Evolutionary conservation across 139 green algal species (phyloP).

Genomic region (Micromonas pusilla): DNA sequence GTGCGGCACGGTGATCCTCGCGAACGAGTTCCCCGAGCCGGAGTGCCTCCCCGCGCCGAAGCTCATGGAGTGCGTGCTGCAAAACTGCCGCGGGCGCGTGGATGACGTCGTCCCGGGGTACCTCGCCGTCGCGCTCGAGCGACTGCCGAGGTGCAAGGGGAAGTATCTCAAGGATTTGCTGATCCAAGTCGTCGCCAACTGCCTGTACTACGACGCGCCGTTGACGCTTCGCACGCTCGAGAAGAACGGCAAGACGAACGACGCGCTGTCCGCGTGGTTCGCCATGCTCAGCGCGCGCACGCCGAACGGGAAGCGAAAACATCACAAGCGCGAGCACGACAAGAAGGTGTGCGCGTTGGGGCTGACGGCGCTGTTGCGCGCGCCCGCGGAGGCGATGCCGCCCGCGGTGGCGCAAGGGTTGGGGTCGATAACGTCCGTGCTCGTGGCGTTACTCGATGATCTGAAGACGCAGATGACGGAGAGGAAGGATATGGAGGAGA

Average conservation of each 20-base stretch:
- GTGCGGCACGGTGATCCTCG: slow-evolving; percentile 26
- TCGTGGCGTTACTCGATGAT: slow-evolving; percentile 38
- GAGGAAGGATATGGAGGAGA: slow-evolving; percentile 14
- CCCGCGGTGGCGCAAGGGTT: slow-evolving; percentile 22
- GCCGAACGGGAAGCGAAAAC: background rate
- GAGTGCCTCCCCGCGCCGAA: slow-evolving; percentile 64
- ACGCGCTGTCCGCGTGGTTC: background rate
- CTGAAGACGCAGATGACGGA: slow-evolving; percentile 37
- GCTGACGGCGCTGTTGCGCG: slow-evolving; percentile 30
- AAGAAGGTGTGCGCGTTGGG: slow-evolving; percentile 46
- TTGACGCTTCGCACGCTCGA: slow-evolving; percentile 9
- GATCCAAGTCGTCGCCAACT: slow-evolving; percentile 26
- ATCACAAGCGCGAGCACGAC: slow-evolving; percentile 32
- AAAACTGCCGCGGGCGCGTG: slow-evolving; percentile 45
- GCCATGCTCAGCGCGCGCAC: slow-evolving; percentile 4
- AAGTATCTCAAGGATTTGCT: slow-evolving; percentile 56
- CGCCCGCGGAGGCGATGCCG: slow-evolving; percentile 30
- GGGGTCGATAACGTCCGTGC: slow-evolving; percentile 24
- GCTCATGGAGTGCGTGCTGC: slow-evolving; percentile 76
- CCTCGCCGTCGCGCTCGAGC: slow-evolving; percentile 10
- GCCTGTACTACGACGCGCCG: slow-evolving; percentile 3
- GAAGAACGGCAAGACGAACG: slow-evolving; percentile 19
- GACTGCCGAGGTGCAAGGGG: background rate
- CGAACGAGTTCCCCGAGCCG: slow-evolving; percentile 47
- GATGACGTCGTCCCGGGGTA: slow-evolving; percentile 35